A percentile compares a stretch with the other conserved stretches of the same genome.
These are phyloP conservation scores for Cordyceps cicadae DNA, from an alignment of 2,329 filamentous ascomycete species.

Conservation along the genomic window DNA sequence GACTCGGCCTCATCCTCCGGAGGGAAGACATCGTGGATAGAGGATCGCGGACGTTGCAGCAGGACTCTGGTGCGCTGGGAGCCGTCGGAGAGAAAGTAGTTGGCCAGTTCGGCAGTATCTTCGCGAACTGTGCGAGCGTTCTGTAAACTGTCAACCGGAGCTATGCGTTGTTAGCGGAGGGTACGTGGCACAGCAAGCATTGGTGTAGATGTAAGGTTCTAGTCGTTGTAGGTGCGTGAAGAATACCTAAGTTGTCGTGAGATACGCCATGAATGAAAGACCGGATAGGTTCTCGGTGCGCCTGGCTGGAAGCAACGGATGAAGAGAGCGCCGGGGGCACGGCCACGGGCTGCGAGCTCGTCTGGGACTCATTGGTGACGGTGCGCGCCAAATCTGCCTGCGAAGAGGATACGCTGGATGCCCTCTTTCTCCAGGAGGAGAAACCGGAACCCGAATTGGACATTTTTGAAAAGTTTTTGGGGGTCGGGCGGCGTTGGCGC, in stretches of 20 bases:
- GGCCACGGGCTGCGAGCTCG: constrained; percentile 15
- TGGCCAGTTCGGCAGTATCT: constrained; percentile 80
- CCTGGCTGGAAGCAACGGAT: constrained; percentile 26
- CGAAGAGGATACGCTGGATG: constrained; percentile 27
- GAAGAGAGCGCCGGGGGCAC: constrained; percentile 29
- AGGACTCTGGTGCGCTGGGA: constrained; percentile 38
- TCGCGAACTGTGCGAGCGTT: constrained; percentile 74
- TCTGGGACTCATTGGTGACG: constrained; percentile 15
- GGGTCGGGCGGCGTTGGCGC: neutral
- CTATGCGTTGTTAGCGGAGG: constrained; percentile 23
- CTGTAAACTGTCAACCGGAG: constrained; percentile 57
- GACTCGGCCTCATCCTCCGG: constrained; percentile 17
- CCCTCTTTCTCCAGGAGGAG: constrained; percentile 39
- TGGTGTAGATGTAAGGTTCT: neutral
- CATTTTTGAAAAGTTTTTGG: constrained; percentile 25
- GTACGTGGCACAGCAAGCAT: neutral
- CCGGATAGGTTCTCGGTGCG: constrained; percentile 57
- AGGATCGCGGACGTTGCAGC: constrained; percentile 29
- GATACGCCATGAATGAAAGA: constrained; percentile 63
- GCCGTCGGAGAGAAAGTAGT: constrained; percentile 65
- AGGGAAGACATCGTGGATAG: constrained; percentile 21
- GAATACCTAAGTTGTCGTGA: constrained; percentile 50
- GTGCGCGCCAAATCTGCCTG: constrained; percentile 22
- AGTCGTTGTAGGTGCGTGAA: neutral
- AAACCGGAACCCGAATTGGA: constrained; percentile 39